Conservation (phyloP, 192 early-diverging fungal species). For the Rhizophagus clarus region DNA sequence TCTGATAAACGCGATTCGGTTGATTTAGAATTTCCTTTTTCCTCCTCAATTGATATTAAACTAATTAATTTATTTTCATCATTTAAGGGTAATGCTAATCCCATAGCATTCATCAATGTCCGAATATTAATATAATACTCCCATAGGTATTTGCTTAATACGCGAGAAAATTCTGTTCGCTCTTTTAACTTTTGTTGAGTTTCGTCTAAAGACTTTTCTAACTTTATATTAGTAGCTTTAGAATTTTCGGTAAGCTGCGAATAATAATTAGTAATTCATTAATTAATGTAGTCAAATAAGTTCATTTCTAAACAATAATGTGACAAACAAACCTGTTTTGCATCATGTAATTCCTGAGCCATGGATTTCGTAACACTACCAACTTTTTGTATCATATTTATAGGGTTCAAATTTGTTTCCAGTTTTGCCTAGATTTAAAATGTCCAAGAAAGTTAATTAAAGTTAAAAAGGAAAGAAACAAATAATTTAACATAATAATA, state of each 20-base stretch:
- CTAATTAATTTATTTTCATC: background rate
- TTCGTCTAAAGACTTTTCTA: background rate
- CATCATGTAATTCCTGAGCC: background rate
- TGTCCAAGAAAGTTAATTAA: background rate
- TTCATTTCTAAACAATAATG: background rate
- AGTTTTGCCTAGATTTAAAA: background rate
- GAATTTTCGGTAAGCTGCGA: background rate
- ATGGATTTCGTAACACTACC: background rate
- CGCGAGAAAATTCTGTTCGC: background rate
- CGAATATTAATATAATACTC: conserved; percentile 5
- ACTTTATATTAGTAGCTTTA: background rate
- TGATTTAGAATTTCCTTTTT: conserved; percentile 6
- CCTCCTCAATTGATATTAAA: background rate
- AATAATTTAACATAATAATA: too few relatives aligned
- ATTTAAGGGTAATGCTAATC: background rate
- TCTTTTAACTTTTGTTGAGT: background rate
- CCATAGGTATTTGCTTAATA: conserved; percentile 13
- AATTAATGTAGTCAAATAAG: background rate
- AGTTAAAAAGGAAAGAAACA: background rate
- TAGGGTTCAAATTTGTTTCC: background rate
- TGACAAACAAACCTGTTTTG: background rate
- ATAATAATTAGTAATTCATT: background rate
- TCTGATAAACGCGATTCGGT: conserved; percentile 2
- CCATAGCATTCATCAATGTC: conserved; percentile 5
- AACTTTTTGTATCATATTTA: conserved; percentile 13